Evolutionary conservation across 1,139 yeast species (phyloP), one percentile per base, ranked within the genome.

Genomic region (Blastobotrys malaysiensis): DNA sequence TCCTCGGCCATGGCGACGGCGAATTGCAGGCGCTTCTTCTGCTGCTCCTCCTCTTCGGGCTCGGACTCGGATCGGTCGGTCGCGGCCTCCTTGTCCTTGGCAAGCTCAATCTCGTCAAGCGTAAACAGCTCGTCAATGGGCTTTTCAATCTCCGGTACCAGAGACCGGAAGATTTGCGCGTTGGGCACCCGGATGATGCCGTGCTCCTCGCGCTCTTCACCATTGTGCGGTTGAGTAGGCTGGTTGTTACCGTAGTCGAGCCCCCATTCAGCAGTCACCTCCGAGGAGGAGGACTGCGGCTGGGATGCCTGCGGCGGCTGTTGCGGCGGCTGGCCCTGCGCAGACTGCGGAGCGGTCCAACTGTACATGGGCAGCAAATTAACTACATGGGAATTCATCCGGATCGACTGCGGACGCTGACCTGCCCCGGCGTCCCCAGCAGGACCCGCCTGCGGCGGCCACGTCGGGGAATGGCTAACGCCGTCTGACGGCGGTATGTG

Each of bases 1-100:
- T 64, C 66, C 48, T 65, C 69, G 13, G 69, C 69, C 7, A 68
- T 65, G 43, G 57, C 60, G 45, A 59, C 44, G 16, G 63, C 59
- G 20, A 61, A 49, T 50, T 55, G 50, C 5, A 57, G 58, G 4
- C 51, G 51, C 3, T 36, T 20, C 21, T 31, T 11, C 5, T 56
- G 58, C 51, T 24, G 43, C 55, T 24, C 45, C n/a, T 60, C 63
- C 14, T 52, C 53, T 7, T 55, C 53, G 3, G 50, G 44, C 9
- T 54, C 50, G 26, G 26, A 9, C 7, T 22, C 7, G 26, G 26
- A 22, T 21, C 52, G 39, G 20, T 49, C 52, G 18, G 49, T 19
- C 11, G 49, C 16, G 13, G 45, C 44, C 21, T 22, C 24, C 26
- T 22, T 22, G 26, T 22, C 26, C 7, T 22, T 27, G 20, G 19